Evolutionary conservation across 306 rosid genomes (phyloP), one percentile per base, ranked within the genome.

Genomic region (Vigna hirtella): DNA sequence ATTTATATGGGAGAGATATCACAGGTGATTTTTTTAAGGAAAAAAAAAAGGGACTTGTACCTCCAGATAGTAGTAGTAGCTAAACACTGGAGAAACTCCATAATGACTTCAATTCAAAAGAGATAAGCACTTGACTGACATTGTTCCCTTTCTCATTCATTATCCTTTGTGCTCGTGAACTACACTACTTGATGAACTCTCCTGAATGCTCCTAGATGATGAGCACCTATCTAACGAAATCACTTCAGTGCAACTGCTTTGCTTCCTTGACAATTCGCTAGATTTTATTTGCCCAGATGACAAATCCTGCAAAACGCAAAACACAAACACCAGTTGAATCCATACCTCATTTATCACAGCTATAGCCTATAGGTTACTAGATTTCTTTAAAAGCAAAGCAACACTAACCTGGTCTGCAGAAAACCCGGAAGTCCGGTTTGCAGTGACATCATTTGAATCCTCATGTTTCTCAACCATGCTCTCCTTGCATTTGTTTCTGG

Each of bases 391-490:
- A 59, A 69, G 70, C 30, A 61, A 59, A 69, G 70, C 30, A 66
- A 65, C 48, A 30, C 89, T 55, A 52, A 91, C 98, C 97, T 88
- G 93, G 72, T 93, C 93, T 63, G 90, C 74, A 14, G 90, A 70
- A 49, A 88, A 91, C 9, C 97, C 96, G 16, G 97, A 93, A 66
- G 91, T 93, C 84, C 90, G 85, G 66, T 90, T 86, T 7, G 96
- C 89, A 2, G 87, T 84, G 55, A 93, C 92, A 77, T 89, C 88
- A 63, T 77, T 87, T 15, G 93, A 89, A 57, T 81, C 91, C 68
- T 70, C 86, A 51, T 77, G 55, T 81, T 73, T 89, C 47, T 83
- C 90, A 62, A 49, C 83, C 79, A 77, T 87, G 81, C 95, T 88
- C 82, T 88, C 88, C 74, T 83, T 81, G 2, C 90, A 64, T 78